A percentile compares a stretch with the other conserved stretches of the same genome.
These are phyloP conservation scores for Termitomyces sp. DNA, from an alignment of 768 basidiomycete genomes.

Conservation along the genomic window DNA sequence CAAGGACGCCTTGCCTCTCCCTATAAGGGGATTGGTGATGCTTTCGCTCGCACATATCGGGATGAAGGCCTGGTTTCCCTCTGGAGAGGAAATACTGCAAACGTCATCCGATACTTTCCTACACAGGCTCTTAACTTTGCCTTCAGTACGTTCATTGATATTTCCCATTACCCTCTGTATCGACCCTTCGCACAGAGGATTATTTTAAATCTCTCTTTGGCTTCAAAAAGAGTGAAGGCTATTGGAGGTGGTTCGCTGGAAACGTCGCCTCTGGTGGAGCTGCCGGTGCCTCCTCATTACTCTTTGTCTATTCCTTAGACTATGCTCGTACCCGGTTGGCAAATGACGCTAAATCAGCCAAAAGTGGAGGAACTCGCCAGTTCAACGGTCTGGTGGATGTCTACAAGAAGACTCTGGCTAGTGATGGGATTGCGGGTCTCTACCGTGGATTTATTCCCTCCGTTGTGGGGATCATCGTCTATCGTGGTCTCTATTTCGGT, in stretches of 20 bases:
- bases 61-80: constrained; percentile 95
- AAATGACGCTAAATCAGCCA: constrained; percentile 95
- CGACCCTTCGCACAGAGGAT: constrained; percentile 56
- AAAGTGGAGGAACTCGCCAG: constrained; percentile 87
- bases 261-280: constrained; percentile 99
- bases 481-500: constrained; percentile 99
- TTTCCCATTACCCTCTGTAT: neutral
- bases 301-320: constrained; percentile 99
- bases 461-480: constrained; percentile 98
- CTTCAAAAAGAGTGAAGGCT: constrained; percentile 96
- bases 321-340: constrained; percentile 99
- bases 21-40: constrained; percentile 95
- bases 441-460: constrained; percentile 99
- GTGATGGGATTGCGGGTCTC: constrained; percentile 97
- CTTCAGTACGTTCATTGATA: constrained; percentile 70
- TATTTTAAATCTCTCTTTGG: constrained; percentile 99
- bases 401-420: constrained; percentile 94
- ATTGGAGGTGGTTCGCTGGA: constrained; percentile 98
- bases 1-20: constrained; percentile 95
- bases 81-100: constrained; percentile 99
- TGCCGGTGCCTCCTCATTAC: constrained; percentile 95
- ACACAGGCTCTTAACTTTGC: constrained; percentile 99
- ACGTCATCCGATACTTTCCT: constrained; percentile 99
- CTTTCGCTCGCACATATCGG: constrained; percentile 84
- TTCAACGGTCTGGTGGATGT: constrained; percentile 99